Conservation (phyloP, 495 filamentous ascomycete species). For the Aspergillus olivimuriae region DNA sequence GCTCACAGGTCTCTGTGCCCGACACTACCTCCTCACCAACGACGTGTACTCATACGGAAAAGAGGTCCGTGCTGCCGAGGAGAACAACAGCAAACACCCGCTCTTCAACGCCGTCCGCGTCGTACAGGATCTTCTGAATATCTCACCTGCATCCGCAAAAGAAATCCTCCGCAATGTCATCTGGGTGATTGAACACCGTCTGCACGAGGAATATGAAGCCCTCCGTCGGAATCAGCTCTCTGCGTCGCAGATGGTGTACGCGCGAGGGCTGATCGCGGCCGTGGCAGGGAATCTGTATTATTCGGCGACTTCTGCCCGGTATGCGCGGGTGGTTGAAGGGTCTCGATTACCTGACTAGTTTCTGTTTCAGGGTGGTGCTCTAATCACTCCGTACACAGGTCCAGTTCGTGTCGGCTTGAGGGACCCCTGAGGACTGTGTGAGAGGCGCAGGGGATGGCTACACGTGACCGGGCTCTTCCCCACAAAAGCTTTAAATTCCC, state of each 20-base stretch:
- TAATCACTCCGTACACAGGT: too few species aligned
- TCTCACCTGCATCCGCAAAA: slow-evolving; percentile 2
- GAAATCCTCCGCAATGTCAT: slow-evolving; percentile 2
- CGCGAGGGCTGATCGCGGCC: slow-evolving; percentile 6
- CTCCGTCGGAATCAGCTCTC: background rate
- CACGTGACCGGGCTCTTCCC: too few species aligned
- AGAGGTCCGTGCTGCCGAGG: slow-evolving; percentile 5
- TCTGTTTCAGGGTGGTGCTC: too few species aligned
- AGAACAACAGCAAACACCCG: background rate
- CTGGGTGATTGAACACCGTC: slow-evolving; percentile 7
- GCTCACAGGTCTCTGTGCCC: slow-evolving; percentile 6
- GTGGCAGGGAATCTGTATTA: slow-evolving; percentile 14
- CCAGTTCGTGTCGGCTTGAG: too few species aligned
- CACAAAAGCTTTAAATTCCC: too few species aligned
- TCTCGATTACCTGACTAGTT: background rate
- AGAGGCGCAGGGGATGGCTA: too few species aligned
- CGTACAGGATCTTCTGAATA: slow-evolving; percentile 3
- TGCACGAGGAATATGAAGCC: slow-evolving; percentile 4
- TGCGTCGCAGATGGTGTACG: slow-evolving; percentile 3
- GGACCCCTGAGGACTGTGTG: too few species aligned
- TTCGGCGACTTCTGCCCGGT: slow-evolving; percentile 12
- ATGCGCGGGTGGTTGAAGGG: slow-evolving; percentile 10
- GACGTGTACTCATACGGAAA: slow-evolving; percentile 17
- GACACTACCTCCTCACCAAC: slow-evolving; percentile 11
- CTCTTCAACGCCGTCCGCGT: slow-evolving; percentile 11